These are phyloP conservation scores for Bipolaris gigantea DNA, from an alignment of 2,329 filamentous ascomycete species.

Conservation along the genomic window DNA sequence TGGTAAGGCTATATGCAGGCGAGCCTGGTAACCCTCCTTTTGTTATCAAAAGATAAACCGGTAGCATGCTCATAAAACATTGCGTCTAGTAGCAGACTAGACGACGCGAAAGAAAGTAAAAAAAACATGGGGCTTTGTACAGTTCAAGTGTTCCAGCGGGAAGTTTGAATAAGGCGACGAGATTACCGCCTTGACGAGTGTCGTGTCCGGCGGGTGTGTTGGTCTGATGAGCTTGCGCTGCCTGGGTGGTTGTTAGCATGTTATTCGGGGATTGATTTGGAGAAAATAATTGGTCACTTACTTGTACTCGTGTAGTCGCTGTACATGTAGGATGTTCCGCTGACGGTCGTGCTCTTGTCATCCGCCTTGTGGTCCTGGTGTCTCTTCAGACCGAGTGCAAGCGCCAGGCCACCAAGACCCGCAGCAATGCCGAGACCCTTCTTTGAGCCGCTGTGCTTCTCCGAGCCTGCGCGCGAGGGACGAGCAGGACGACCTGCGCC, in stretches of 20 bases:
- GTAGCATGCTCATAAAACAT: background rate
- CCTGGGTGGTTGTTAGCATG: conserved; percentile 38
- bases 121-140: background rate
- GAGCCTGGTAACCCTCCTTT: background rate
- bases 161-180: background rate
- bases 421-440: conserved; percentile 46
- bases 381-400: conserved; percentile 51
- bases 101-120: background rate
- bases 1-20: background rate
- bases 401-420: conserved; percentile 49
- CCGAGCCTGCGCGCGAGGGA: conserved; percentile 36
- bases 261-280: background rate
- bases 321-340: conserved; percentile 46
- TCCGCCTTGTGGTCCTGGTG: conserved; percentile 45
- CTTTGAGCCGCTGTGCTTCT: conserved; percentile 42
- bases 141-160: background rate
- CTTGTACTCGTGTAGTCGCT: conserved; percentile 54
- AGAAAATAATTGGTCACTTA: conserved; percentile 38
- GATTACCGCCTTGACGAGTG: conserved; percentile 37
- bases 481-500: conserved; percentile 44
- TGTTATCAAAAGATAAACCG: background rate
- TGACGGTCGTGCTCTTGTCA: conserved; percentile 49
- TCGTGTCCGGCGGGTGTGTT: conserved; percentile 46
- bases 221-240: conserved; percentile 50
- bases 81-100: background rate